These are phyloP conservation scores for Fomitopsis serialis DNA, from an alignment of 768 basidiomycete genomes.

Conservation along the genomic window DNA sequence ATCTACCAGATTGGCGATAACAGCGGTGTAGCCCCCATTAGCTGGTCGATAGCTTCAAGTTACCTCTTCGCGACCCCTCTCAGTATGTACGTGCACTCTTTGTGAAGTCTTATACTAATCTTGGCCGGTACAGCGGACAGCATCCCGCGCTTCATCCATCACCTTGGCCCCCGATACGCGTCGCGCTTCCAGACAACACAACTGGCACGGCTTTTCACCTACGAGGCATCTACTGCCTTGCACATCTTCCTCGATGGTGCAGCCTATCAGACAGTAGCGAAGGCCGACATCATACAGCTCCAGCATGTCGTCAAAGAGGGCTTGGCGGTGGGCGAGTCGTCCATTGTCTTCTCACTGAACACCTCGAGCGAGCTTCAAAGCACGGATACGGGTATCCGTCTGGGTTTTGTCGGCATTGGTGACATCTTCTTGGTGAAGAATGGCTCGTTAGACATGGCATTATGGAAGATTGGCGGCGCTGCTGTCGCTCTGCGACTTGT, in stretches of 20 bases:
- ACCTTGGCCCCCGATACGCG: slow-evolving; percentile 75
- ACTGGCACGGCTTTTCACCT: slow-evolving; percentile 73
- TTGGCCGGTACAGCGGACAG: slow-evolving; percentile 48
- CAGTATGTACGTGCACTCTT: slow-evolving; percentile 31
- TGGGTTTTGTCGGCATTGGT: slow-evolving; percentile 24
- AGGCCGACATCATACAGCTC: slow-evolving; percentile 30
- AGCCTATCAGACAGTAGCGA: slow-evolving; percentile 29
- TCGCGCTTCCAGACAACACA: slow-evolving; percentile 71
- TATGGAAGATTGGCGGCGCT: slow-evolving; percentile 84
- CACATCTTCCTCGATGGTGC: slow-evolving; percentile 66
- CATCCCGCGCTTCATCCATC: slow-evolving; percentile 68
- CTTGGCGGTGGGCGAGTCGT: slow-evolving; percentile 34
- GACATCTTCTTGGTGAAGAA: slow-evolving; percentile 58
- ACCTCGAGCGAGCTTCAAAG: slow-evolving; percentile 20
- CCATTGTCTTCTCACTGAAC: slow-evolving; percentile 34
- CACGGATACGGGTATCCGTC: slow-evolving; percentile 4
- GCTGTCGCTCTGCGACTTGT: slow-evolving; percentile 69
- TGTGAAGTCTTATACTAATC: not conserved
- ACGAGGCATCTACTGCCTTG: slow-evolving; percentile 78
- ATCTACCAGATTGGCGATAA: slow-evolving; percentile 56
- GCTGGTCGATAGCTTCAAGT: slow-evolving; percentile 67
- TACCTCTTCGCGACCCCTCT: slow-evolving; percentile 56
- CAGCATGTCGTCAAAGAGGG: slow-evolving; percentile 49
- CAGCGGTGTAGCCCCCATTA: slow-evolving; percentile 34
- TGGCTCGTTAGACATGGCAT: slow-evolving; percentile 60